phyloP scores from a whole-genome alignment of 805 yeast species.

The Aciculoconidium aculeatum region DNA sequence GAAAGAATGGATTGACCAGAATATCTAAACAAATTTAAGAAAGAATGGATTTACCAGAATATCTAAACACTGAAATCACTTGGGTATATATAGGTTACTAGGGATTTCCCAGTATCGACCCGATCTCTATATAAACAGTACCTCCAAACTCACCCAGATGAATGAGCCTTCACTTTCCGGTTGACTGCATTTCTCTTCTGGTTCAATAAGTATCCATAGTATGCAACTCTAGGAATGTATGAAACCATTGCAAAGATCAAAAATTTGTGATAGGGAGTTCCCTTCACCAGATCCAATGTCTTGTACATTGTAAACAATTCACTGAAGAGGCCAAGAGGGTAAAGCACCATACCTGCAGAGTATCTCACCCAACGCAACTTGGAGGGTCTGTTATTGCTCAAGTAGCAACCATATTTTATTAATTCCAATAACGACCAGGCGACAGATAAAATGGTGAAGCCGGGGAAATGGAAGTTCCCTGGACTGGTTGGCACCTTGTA shows the following conservation, averaged over 20 bases:
- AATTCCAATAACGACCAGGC: constrained; percentile 29
- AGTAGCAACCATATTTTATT: constrained; percentile 24
- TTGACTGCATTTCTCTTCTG: constrained; percentile 15
- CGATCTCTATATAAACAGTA: too few species aligned
- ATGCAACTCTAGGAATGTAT: constrained; percentile 27
- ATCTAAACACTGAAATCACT: too few species aligned
- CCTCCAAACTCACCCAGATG: too few species aligned
- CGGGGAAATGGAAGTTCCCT: constrained; percentile 18
- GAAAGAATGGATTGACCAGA: too few species aligned
- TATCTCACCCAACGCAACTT: constrained; percentile 24
- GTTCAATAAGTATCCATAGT: constrained; percentile 22
- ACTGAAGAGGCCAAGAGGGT: constrained; percentile 24
- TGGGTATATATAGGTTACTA: too few species aligned
- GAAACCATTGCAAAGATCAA: constrained; percentile 15
- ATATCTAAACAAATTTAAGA: too few species aligned
- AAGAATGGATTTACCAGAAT: too few species aligned
- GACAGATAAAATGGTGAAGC: constrained; percentile 16
- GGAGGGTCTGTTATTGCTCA: constrained; percentile 13
- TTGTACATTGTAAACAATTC: constrained; percentile 23
- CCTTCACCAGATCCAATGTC: constrained; percentile 13
- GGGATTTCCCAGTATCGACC: too few species aligned
- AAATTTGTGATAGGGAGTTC: constrained; percentile 15
- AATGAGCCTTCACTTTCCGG: too few species aligned
- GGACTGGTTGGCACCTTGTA: constrained; percentile 22
- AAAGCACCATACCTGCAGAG: constrained; percentile 22